Evolutionary conservation across 305 asterid genomes (phyloP), one percentile per base, ranked within the genome.

Genomic region (Lippia alba): DNA sequence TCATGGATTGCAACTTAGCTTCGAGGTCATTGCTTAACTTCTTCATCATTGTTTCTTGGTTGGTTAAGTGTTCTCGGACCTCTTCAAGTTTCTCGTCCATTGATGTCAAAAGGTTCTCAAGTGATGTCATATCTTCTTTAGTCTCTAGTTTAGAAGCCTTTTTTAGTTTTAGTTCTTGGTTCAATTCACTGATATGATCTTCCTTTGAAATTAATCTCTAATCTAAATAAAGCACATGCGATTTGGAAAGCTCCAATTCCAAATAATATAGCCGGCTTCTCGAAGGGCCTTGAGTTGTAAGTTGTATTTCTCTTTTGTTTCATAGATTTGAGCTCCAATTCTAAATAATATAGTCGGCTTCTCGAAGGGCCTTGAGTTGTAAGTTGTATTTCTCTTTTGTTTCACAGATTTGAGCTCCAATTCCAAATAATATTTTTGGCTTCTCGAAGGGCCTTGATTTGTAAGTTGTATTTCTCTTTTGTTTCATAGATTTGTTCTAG

Each of bases 21-120:
- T 87, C 89, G 19, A 87, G 86, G 30, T 83, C 89, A 53, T 66
- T 72, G 78, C 85, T 83, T 61, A 85, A 69, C 70, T 81, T 89
- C 76, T 85, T 85, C 82, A 81, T 75, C 76, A n/a, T 74, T 20
- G 66, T 63, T 77, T 87, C 84, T 49, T 79, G 76, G 76, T 45
- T 61, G 61, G 76, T 86, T 62, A 71, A 71, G 16, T 63, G 72
- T 56, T 76, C 83, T 64, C 61, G 76, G 15, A 64, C 66, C 46
- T 79, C 76, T 70, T 79, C 84, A 69, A 82, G 80, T 19, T 71
- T 77, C 71, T 76, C 83, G 44, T 80, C 75, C 53, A 73, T 73
- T 49, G 86, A 74, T 16, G 83, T 78, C 16, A 74, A 56, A 63
- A 70, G 48, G 39, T 70, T 78, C 69, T 82, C 83, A 67, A 86